A percentile compares a stretch with the other conserved stretches of the same genome.
Conservation (phyloP, 2,329 filamentous ascomycete genomes). For the Amylocarpus encephaloides region DNA sequence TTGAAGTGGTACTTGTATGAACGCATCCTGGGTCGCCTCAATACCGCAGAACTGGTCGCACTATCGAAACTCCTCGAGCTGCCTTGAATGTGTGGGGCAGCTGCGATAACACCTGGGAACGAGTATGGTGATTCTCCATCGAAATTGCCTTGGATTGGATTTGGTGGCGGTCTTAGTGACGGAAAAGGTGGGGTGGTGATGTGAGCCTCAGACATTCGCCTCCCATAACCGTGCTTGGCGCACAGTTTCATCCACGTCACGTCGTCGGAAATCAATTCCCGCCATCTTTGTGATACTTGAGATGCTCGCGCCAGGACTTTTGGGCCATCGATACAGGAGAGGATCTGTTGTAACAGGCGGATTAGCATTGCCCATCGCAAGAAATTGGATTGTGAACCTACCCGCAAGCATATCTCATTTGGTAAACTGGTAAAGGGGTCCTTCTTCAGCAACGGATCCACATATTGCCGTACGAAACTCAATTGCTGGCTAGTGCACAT, state of each 20-base stretch:
- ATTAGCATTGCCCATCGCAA: background rate
- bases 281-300: conserved; percentile 93
- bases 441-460: conserved; percentile 89
- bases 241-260: conserved; percentile 98
- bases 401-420: conserved; percentile 84
- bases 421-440: conserved; percentile 91
- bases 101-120: conserved; percentile 39
- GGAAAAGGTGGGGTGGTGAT: conserved; percentile 17
- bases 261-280: conserved; percentile 88
- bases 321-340: conserved; percentile 95
- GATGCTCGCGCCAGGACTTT: conserved; percentile 89
- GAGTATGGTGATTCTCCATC: conserved; percentile 31
- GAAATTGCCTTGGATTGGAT: conserved; percentile 22
- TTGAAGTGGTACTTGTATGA: conserved; percentile 98
- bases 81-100: conserved; percentile 30
- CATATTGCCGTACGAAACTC: conserved; percentile 93
- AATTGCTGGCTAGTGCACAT: conserved; percentile 92
- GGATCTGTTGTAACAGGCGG: conserved; percentile 52
- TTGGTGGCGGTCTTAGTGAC: conserved; percentile 24
- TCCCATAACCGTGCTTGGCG: conserved; percentile 85
- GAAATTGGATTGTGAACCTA: conserved; percentile 39
- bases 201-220: conserved; percentile 42
- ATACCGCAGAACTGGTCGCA: conserved; percentile 33
- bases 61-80: conserved; percentile 50
- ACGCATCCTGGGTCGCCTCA: conserved; percentile 56